Evolutionary conservation across 2,329 filamentous ascomycete species (phyloP), one percentile per base, ranked within the genome.

Genomic region (Coniochaeta prunicola): DNA sequence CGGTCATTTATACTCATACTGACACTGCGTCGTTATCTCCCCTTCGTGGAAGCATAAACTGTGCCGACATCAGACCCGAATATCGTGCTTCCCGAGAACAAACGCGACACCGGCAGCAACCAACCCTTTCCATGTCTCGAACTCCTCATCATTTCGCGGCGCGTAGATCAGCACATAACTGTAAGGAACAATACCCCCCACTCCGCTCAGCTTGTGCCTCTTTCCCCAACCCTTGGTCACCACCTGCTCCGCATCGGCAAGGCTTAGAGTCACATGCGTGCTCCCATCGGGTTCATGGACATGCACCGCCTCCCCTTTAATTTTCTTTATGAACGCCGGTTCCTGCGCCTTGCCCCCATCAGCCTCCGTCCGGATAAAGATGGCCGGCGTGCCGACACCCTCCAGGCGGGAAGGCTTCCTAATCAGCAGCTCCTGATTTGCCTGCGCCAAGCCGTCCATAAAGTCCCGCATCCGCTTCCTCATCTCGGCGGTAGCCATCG

Each of bases 141-240:
- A 66, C 63, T 77, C 76, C 0, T 30, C 66, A 19, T 68, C 68
- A 21, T 74, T 65, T 28, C 75, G 63, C 42, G 74, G 75, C 48
- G 74, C 74, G 30, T 77, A 78, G 0, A 77, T 45, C 50, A 78
- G 55, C 31, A 77, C 65, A 57, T 74, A 77, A 0, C 68, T 67
- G 64, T 68, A 70, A 1, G 74, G 73, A 45, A 73, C 4, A 1
- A 61, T 42, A 1, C 58, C 60, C 1, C 58, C 56, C 2, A 65
- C 66, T 1, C 73, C 72, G 15, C 68, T 67, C 38, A 77, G 64
- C 55, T 60, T 62, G 55, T 77, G 75, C 4, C 75, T 64, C 66
- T 76, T 70, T 19, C 68, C 75, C 75, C 76, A 78, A 0, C 74
- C 73, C 45, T 63, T 66, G 4, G 58, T 64, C 53, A 76, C 69